phyloP scores from a whole-genome alignment of 768 basidiomycete species.

The Psilocybe subaeruginosa region DNA sequence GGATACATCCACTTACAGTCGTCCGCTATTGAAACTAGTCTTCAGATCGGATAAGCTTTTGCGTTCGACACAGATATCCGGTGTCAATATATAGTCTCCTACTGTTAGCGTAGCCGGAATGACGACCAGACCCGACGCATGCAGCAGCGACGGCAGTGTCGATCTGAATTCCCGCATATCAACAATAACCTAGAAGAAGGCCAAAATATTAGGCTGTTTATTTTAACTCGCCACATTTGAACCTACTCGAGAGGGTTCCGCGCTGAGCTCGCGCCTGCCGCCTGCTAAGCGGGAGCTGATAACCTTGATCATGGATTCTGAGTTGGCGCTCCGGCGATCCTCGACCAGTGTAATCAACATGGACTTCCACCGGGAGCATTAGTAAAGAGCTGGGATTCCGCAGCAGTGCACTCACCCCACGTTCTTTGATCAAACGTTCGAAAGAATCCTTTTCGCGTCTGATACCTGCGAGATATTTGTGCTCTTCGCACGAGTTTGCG shows the following conservation, averaged over 20 bases:
- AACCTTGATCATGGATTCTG: conserved; percentile 72
- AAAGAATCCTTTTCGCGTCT: conserved; percentile 94
- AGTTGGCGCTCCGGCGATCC: conserved; percentile 48
- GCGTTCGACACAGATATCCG: conserved; percentile 94
- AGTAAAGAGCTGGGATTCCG: not conserved
- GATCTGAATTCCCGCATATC: conserved; percentile 98
- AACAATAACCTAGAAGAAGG: conserved; percentile 74
- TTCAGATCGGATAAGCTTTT: conserved; percentile 94
- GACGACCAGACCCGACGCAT: conserved; percentile 77
- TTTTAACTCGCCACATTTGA: not conserved
- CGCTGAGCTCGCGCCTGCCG: conserved; percentile 68
- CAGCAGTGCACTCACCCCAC: conserved; percentile 61
- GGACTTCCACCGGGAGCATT: conserved; percentile 45
- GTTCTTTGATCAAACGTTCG: conserved; percentile 89
- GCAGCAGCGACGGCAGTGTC: conserved; percentile 85
- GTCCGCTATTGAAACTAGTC: conserved; percentile 91
- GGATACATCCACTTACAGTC: conserved; percentile 65
- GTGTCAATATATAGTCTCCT: conserved; percentile 94
- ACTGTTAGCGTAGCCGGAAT: conserved; percentile 93
- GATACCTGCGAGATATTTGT: conserved; percentile 89
- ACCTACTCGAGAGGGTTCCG: conserved; percentile 66
- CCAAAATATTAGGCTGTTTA: not conserved
- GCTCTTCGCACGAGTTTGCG: conserved; percentile 90
- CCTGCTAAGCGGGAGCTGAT: conserved; percentile 88
- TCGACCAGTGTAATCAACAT: conserved; percentile 89